phyloP scores from a whole-genome alignment of 73 alveolate genomes.

The Urostyla sp. region DNA sequence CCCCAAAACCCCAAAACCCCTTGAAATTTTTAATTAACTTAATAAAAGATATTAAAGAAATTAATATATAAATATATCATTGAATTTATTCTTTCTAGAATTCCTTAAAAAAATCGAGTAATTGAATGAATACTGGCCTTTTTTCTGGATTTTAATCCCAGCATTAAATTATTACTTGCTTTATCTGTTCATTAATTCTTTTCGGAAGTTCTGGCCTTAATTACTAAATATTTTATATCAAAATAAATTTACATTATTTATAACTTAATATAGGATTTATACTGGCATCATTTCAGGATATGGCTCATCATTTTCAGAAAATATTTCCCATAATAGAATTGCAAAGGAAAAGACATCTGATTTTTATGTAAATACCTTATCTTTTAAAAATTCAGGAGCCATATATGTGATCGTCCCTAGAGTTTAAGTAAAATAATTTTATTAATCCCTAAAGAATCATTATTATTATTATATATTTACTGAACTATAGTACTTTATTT shows the following conservation, averaged over 20 bases:
- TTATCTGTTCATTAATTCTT: slow-evolving; percentile 55
- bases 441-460: background rate
- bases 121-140: slow-evolving; percentile 73
- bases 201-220: slow-evolving; percentile 61
- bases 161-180: slow-evolving; percentile 72
- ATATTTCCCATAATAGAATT: slow-evolving; percentile 85
- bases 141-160: slow-evolving; percentile 73
- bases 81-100: too few relatives aligned
- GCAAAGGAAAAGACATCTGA: slow-evolving; percentile 91
- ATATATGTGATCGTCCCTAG: slow-evolving; percentile 92
- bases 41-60: too few relatives aligned
- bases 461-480: background rate
- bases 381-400: slow-evolving; percentile 91
- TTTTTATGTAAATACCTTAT: slow-evolving; percentile 72
- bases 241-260: slow-evolving; percentile 62
- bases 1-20: too few relatives aligned
- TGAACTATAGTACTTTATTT: background rate
- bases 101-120: background rate
- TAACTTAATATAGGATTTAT: slow-evolving; percentile 75
- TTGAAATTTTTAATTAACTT: too few relatives aligned
- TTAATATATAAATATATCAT: too few relatives aligned
- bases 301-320: slow-evolving; percentile 68
- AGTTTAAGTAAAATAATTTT: slow-evolving; percentile 51
- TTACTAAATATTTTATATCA: slow-evolving; percentile 17
- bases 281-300: slow-evolving; percentile 76